phyloP scores from a whole-genome alignment of 495 filamentous ascomycete genomes.

The Cercophora newfieldiana region DNA sequence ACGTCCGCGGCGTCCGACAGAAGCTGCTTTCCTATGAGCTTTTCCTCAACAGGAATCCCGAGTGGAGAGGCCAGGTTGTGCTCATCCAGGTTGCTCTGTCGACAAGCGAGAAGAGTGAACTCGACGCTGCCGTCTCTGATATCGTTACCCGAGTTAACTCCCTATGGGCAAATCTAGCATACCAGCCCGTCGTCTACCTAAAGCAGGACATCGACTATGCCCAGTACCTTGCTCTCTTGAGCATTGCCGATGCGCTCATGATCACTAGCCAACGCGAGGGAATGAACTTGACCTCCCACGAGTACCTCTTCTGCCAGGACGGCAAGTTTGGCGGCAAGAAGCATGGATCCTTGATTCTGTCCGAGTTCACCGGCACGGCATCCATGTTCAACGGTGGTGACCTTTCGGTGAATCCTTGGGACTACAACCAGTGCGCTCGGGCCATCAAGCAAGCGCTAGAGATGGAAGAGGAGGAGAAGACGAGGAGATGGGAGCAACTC shows the following conservation, averaged over 20 bases:
- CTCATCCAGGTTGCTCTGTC: slow-evolving; percentile 92
- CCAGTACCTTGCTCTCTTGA: slow-evolving; percentile 85
- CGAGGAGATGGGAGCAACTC: slow-evolving; percentile 71
- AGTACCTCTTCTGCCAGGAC: slow-evolving; percentile 91
- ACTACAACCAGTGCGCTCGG: slow-evolving; percentile 79
- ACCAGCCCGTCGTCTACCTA: slow-evolving; percentile 89
- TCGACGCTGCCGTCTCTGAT: slow-evolving; percentile 82
- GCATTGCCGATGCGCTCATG: slow-evolving; percentile 85
- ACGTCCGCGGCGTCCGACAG: slow-evolving; percentile 84
- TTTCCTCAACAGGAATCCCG: slow-evolving; percentile 88
- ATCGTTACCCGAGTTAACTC: slow-evolving; percentile 93
- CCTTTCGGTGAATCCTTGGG: slow-evolving; percentile 90
- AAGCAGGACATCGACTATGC: slow-evolving; percentile 90
- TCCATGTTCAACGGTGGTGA: slow-evolving; percentile 76
- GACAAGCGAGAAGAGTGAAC: slow-evolving; percentile 79
- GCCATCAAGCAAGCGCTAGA: slow-evolving; percentile 80
- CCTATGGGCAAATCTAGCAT: slow-evolving; percentile 78
- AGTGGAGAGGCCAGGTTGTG: slow-evolving; percentile 83
- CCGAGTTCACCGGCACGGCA: slow-evolving; percentile 90
- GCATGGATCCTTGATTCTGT: slow-evolving; percentile 83
- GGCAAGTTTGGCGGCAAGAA: slow-evolving; percentile 70
- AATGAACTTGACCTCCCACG: slow-evolving; percentile 92
- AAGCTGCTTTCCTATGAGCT: slow-evolving; percentile 91
- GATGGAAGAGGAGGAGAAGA: slow-evolving; percentile 70
- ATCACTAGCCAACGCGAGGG: slow-evolving; percentile 91